phyloP scores from a whole-genome alignment of 2,329 filamentous ascomycete species.

The Colletotrichum tropicicola region DNA sequence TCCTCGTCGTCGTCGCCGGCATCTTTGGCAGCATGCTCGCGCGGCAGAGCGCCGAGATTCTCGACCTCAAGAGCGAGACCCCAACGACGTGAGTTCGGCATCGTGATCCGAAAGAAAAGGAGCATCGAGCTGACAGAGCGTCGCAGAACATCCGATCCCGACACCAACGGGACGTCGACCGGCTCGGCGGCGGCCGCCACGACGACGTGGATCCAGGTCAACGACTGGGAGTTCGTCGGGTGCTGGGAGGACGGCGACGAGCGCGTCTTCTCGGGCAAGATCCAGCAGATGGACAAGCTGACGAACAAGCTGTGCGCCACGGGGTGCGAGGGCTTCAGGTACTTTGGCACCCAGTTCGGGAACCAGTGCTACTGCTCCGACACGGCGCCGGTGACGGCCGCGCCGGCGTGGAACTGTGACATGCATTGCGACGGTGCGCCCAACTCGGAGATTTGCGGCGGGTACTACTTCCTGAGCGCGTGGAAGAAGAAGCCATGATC shows the following conservation, averaged over 20 bases:
- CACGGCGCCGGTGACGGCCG: background rate
- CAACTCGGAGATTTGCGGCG: constrained; percentile 17
- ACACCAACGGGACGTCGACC: constrained; percentile 1
- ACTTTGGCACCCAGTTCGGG: constrained; percentile 13
- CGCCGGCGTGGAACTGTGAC: constrained; percentile 18
- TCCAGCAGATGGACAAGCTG: background rate
- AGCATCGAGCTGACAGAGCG: background rate
- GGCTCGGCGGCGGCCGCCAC: background rate
- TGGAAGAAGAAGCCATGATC: constrained; percentile 2
- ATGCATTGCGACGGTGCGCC: constrained; percentile 17
- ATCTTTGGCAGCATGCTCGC: constrained; percentile 9
- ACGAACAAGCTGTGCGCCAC: constrained; percentile 4
- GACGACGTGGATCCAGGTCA: constrained; percentile 11
- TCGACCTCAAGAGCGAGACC: background rate
- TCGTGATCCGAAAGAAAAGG: fast-evolving
- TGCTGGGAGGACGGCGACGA: constrained; percentile 9
- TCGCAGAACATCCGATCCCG: background rate
- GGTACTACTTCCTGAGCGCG: constrained; percentile 11
- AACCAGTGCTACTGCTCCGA: constrained; percentile 14
- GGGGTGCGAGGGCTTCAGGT: background rate
- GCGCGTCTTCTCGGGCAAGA: constrained; percentile 11
- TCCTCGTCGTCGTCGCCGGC: background rate
- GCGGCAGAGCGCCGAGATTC: constrained; percentile 5
- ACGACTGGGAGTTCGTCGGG: constrained; percentile 5
- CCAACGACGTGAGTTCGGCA: background rate